Conservation (phyloP, 768 basidiomycete species). For the Macrolepiota albuminosa region DNA sequence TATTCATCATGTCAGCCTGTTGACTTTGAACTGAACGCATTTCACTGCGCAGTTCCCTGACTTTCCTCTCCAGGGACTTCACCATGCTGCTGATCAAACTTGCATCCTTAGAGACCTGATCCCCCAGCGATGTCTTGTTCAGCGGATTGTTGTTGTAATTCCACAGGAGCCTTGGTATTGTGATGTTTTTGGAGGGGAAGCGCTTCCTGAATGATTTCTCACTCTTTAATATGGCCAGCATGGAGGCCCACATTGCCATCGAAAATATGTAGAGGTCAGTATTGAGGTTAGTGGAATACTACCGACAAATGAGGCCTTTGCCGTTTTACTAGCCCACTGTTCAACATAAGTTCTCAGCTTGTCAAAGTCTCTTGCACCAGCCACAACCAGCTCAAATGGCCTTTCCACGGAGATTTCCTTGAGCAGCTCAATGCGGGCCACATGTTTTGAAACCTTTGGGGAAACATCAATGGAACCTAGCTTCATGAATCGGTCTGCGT, state of each 20-base stretch:
- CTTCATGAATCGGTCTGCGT: too few species aligned
- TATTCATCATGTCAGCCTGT: rapidly evolving
- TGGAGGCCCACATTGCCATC: not conserved
- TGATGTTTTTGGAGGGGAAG: not conserved
- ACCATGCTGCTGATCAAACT: too few species aligned
- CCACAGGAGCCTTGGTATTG: not conserved
- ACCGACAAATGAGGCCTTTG: rapidly evolving
- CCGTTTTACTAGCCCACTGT: not conserved
- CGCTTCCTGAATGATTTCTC: not conserved
- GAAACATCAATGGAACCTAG: too few species aligned
- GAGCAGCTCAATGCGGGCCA: not conserved
- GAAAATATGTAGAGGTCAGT: not conserved
- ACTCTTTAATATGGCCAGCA: not conserved
- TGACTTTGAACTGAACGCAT: not conserved
- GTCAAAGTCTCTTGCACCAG: not conserved
- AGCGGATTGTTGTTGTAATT: not conserved
- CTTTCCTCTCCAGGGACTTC: not conserved
- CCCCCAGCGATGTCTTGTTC: not conserved
- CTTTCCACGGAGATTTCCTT: not conserved
- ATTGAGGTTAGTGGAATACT: not conserved
- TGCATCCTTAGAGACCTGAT: not conserved
- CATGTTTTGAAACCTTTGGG: too few species aligned
- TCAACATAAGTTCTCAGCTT: rapidly evolving
- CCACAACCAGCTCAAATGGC: not conserved
- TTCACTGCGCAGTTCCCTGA: not conserved